These are phyloP conservation scores for Kitagawia praeruptora DNA, from an alignment of 129 eudicot genomes.

Conservation along the genomic window DNA sequence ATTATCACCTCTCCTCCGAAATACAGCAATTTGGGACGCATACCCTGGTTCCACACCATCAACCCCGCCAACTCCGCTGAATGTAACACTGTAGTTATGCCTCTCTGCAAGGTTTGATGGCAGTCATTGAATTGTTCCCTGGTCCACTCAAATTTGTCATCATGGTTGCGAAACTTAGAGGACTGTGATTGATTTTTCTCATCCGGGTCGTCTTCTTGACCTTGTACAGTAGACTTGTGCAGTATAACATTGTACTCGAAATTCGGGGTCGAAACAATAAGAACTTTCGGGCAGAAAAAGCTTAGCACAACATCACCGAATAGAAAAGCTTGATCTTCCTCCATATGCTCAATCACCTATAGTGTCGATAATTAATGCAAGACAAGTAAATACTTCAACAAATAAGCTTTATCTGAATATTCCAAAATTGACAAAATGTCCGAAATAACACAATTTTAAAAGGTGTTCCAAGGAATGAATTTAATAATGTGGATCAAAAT, in stretches of 20 bases:
- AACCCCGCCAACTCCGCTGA: constrained; percentile 88
- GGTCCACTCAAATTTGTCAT: constrained; percentile 98
- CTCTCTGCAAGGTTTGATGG: constrained; percentile 56
- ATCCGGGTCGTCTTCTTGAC: constrained; percentile 61
- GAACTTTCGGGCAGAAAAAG: constrained; percentile 61
- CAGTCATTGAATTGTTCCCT: constrained; percentile 67
- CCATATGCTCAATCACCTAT: constrained; percentile 95
- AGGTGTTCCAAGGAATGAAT: neutral
- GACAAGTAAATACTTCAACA: neutral
- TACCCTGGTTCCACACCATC: constrained; percentile 75
- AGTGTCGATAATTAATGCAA: neutral
- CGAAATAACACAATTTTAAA: neutral
- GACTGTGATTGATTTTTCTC: constrained; percentile 50
- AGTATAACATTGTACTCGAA: constrained; percentile 85
- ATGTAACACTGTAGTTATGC: constrained; percentile 60
- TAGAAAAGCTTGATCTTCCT: constrained; percentile 72
- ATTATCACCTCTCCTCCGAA: constrained; percentile 33
- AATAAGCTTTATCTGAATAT: neutral
- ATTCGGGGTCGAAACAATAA: constrained; percentile 89
- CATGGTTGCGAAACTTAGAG: constrained; percentile 78
- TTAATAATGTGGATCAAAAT: neutral
- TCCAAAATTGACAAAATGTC: neutral
- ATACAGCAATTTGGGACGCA: constrained; percentile 95
- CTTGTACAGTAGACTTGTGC: constrained; percentile 47
- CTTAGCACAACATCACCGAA: constrained; percentile 75